A percentile compares a stretch with the other conserved stretches of the same genome.
Evolutionary conservation across 495 filamentous ascomycete species (phyloP).

Genomic region (Daldinia childiae): DNA sequence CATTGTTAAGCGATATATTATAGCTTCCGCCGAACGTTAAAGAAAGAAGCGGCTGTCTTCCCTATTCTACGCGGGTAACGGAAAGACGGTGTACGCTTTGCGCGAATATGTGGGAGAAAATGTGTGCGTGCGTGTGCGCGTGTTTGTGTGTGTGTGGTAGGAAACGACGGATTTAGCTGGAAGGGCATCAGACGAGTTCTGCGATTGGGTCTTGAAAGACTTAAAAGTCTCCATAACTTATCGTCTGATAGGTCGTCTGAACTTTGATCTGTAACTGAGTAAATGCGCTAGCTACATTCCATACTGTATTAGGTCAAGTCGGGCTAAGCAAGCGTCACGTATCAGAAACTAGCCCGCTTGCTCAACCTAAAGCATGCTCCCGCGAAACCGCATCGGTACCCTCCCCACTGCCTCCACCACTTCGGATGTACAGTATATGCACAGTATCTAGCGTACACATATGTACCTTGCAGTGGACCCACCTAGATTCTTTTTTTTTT

Average conservation of each 20-base stretch:
- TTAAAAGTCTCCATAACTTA: slow-evolving; percentile 15
- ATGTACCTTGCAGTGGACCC: slow-evolving; percentile 1
- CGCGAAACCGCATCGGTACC: slow-evolving; percentile 27
- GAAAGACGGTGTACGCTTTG: slow-evolving; percentile 5
- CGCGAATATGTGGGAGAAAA: slow-evolving; percentile 5
- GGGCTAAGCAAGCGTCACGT: slow-evolving; percentile 29
- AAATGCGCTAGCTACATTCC: slow-evolving; percentile 19
- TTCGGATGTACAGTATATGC: slow-evolving; percentile 11
- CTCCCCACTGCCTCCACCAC: background rate
- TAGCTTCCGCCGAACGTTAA: background rate
- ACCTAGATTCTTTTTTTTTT: slow-evolving; percentile 6
- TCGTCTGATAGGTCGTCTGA: slow-evolving; percentile 14
- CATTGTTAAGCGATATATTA: background rate
- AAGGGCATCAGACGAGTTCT: slow-evolving; percentile 1
- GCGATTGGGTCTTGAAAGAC: slow-evolving; percentile 9
- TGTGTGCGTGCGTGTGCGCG: background rate
- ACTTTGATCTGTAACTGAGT: slow-evolving; percentile 6
- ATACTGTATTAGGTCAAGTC: slow-evolving; percentile 21
- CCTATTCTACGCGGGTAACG: background rate
- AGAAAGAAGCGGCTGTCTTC: background rate
- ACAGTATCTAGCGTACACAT: background rate
- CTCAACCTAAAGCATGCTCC: slow-evolving; percentile 17
- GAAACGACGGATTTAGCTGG: background rate
- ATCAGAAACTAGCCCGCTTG: slow-evolving; percentile 20
- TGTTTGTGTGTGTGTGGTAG: background rate